Evolutionary conservation across 2,329 filamentous ascomycete genomes (phyloP), one percentile per base, ranked within the genome.

Genomic region (Aspergillus terreus): DNA sequence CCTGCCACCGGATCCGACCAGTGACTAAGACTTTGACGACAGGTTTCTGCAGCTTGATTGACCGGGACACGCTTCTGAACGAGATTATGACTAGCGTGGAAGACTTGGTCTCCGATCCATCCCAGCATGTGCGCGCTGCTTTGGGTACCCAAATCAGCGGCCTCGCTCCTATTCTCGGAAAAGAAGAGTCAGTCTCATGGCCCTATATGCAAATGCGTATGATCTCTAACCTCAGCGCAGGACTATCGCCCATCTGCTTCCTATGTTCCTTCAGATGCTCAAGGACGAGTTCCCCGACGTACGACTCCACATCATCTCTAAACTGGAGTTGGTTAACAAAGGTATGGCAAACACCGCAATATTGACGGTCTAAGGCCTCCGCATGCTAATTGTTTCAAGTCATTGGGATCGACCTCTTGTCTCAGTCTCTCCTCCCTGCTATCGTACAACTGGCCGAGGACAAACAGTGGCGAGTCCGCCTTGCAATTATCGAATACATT

Each of bases 271-370:
- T 49, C 90, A 95, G 72, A 99, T 99, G 94, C 85, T 99, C 64
- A 99, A 97, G 81, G 94, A 99, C 66, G 94, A 99, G 69, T 97
- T 96, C 73, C 94, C 94, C 19, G 94, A 99, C 70, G 94, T 99
- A 47, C 88, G 94, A 57, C 84, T 99, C 53, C 95, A 99, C 76
- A 99, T 99, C 71, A 99, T 99, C 67, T 97, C 94, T n/a, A 99
- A 99, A 76, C 85, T 99, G 50, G 95, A 99, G 77, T 83, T 95
- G 57, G 94, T 99, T 58, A 99, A 99, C 76, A 90, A 96, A 76
- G 89, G 89, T 91, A 78, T 57, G 76, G 41, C 11, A 21, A 9
- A 35, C 41, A 19, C n/a, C 15, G 27, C 10, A 30, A 30, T 30
- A 30, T 30, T 11, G 27, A 30, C 33, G 25, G 14, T 17, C 15